Percentiles rank a stretch among this genome's conserved stretches.
Conservation (phyloP, 257 asterid species). For the Fraxinus quadrangulata region DNA sequence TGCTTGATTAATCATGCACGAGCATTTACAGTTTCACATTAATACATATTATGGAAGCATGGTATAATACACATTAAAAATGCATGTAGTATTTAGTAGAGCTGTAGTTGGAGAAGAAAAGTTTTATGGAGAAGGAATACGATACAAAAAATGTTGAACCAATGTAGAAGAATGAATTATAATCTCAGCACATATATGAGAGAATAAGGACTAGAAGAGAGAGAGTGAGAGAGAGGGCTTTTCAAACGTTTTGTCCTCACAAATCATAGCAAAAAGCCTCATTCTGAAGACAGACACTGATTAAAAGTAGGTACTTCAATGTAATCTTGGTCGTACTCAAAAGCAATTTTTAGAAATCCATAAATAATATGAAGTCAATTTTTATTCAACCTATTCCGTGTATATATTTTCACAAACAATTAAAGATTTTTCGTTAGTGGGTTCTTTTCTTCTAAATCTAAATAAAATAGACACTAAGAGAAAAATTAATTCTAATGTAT, state of each 20-base stretch:
- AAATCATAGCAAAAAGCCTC: background rate
- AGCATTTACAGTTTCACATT: background rate
- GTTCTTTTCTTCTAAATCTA: background rate
- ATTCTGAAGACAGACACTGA: background rate
- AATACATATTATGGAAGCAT: background rate
- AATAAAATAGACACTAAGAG: background rate
- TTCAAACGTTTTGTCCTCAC: background rate
- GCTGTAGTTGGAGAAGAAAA: background rate
- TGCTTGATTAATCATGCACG: background rate
- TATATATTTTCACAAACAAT: background rate
- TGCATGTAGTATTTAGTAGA: background rate
- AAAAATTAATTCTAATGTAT: background rate
- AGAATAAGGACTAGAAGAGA: background rate
- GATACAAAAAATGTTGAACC: background rate
- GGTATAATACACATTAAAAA: background rate
- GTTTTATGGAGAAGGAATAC: background rate
- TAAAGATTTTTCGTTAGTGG: background rate
- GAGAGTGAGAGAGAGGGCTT: background rate
- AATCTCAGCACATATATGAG: background rate
- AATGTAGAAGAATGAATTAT: background rate
- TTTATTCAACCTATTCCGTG: background rate
- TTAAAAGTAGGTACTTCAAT: background rate
- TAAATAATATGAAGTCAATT: background rate
- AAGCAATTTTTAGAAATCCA: background rate
- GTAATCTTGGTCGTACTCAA: background rate